phyloP scores from a whole-genome alignment of 257 asterid genomes.

The Solanum stenotomum region DNA sequence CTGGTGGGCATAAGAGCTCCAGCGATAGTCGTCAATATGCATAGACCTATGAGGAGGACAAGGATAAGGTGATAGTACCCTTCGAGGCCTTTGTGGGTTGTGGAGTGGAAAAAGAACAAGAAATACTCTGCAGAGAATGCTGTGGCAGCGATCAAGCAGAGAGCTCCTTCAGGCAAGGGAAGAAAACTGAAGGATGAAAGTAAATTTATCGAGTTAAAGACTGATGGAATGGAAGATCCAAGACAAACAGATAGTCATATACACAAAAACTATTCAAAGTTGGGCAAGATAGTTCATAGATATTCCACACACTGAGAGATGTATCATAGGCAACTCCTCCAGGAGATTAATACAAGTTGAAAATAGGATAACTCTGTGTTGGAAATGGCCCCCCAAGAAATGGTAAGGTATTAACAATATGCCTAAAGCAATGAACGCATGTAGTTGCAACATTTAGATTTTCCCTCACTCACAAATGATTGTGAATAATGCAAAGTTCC shows the following conservation, averaged over 20 bases:
- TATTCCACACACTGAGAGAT: too few species aligned
- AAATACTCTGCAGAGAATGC: constrained; percentile 89
- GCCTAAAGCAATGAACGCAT: background rate
- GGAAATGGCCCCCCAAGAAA: background rate
- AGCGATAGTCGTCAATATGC: constrained; percentile 48
- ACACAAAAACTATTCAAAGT: background rate
- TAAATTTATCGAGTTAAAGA: background rate
- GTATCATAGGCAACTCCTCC: background rate
- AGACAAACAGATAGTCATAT: background rate
- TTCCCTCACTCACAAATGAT: background rate
- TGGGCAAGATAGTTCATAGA: too few species aligned
- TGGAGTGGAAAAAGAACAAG: constrained; percentile 85
- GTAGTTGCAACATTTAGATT: background rate
- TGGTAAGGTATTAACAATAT: background rate
- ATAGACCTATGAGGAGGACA: constrained; percentile 74
- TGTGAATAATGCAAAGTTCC: background rate
- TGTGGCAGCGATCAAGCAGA: constrained; percentile 59
- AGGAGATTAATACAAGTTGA: background rate
- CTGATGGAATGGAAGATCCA: background rate
- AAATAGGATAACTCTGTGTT: background rate
- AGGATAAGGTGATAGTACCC: constrained; percentile 92
- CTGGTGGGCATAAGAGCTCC: constrained; percentile 85
- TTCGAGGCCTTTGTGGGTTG: constrained; percentile 90
- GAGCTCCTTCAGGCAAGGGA: constrained; percentile 72
- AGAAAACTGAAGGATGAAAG: constrained; percentile 42